phyloP scores from a whole-genome alignment of 2,329 filamentous ascomycete genomes.

The Phialocephala subalpina region DNA sequence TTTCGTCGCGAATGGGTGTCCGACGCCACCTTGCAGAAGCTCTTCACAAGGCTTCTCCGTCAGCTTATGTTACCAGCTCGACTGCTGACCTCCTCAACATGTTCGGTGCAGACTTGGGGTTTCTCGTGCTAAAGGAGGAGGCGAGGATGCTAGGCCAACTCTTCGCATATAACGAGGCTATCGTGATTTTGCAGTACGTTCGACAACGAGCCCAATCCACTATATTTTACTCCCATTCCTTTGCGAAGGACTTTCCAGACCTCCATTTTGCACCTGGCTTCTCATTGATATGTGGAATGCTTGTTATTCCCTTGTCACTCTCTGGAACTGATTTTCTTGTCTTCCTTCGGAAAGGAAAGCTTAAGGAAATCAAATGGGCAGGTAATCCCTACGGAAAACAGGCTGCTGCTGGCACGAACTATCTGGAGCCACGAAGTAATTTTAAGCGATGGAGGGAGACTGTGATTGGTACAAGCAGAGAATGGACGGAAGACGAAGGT shows the following conservation, averaged over 20 bases:
- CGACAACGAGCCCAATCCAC: constrained; percentile 11
- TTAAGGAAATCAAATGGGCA: constrained; percentile 31
- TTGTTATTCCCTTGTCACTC: constrained; percentile 27
- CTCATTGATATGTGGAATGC: constrained; percentile 22
- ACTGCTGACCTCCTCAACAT: constrained; percentile 28
- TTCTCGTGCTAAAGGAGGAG: constrained; percentile 30
- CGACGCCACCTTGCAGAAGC: constrained; percentile 16
- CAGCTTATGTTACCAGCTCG: constrained; percentile 25
- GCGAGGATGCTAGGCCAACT: constrained; percentile 29
- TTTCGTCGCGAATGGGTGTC: constrained; percentile 18
- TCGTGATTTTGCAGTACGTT: constrained; percentile 30
- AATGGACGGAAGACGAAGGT: constrained; percentile 35
- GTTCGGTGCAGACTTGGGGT: constrained; percentile 31
- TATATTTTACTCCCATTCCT: constrained; percentile 22
- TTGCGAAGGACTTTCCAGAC: constrained; percentile 28
- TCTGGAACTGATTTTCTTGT: constrained; percentile 30
- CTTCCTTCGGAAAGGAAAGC: constrained; percentile 28
- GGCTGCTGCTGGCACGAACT: background rate
- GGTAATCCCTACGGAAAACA: constrained; percentile 32
- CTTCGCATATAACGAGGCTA: constrained; percentile 26
- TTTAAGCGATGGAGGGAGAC: constrained; percentile 31
- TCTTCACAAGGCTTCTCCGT: constrained; percentile 19
- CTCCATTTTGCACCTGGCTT: constrained; percentile 20
- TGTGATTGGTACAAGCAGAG: constrained; percentile 25
- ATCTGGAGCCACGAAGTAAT: constrained; percentile 27